Percentiles rank a stretch among this genome's conserved stretches.
These are phyloP conservation scores for Limnanthes douglasii DNA, from an alignment of 345 rosid genomes.

Conservation along the genomic window DNA sequence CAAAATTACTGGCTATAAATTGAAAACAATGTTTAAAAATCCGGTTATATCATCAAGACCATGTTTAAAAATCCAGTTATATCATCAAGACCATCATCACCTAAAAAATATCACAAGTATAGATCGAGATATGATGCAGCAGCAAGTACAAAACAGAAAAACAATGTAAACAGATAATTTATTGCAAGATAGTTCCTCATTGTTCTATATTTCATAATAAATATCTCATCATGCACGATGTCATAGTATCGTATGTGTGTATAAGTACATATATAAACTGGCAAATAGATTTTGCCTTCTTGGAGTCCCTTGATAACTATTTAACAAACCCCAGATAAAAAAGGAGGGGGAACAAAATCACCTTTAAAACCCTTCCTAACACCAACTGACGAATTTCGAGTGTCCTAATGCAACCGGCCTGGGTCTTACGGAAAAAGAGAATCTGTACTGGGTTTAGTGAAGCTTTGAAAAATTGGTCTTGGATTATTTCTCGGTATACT, in stretches of 20 bases:
- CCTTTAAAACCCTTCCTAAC: constrained; percentile 14
- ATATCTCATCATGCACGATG: constrained; percentile 23
- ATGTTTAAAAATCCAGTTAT: too few relatives aligned
- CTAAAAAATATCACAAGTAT: too few relatives aligned
- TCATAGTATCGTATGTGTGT: too few relatives aligned
- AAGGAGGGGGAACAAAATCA: constrained; percentile 16
- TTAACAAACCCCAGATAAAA: constrained; percentile 22
- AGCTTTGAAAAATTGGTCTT: constrained; percentile 16
- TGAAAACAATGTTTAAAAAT: too few relatives aligned
- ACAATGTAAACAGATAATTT: too few relatives aligned
- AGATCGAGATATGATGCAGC: too few relatives aligned
- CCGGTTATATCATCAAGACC: too few relatives aligned
- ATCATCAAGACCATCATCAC: too few relatives aligned
- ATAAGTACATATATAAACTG: constrained; percentile 18
- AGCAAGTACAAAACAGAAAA: too few relatives aligned
- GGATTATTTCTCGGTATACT: constrained; percentile 23
- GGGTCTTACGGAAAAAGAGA: too few relatives aligned
- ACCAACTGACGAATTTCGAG: constrained; percentile 17
- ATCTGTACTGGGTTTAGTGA: constrained; percentile 20
- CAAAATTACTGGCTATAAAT: too few relatives aligned
- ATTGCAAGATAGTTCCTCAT: constrained; percentile 10
- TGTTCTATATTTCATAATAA: constrained; percentile 18
- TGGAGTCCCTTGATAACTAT: constrained; percentile 13
- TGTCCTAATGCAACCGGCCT: constrained; percentile 17
- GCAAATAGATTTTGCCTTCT: constrained; percentile 20